Evolutionary conservation across 2,329 filamentous ascomycete species (phyloP), one percentile per base, ranked within the genome.

Genomic region (Fonsecaea nubica): DNA sequence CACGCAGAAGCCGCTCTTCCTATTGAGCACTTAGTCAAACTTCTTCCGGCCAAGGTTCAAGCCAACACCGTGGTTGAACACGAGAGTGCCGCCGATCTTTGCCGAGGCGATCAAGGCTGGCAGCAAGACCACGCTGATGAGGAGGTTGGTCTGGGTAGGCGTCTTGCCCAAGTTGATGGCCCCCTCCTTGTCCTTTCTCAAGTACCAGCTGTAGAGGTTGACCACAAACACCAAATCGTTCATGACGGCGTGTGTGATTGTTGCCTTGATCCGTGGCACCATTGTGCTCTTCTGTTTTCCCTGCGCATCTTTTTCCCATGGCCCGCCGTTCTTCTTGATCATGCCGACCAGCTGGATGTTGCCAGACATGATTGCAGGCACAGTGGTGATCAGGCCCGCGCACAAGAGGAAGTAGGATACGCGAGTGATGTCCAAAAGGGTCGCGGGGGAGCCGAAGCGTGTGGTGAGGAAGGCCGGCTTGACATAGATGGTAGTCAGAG

Each of bases 241-340:
- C 56, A 73, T 56, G 38, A 71, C 42, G 40, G 72, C 72, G 58
- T 73, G 72, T 1, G 69, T 71, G 60, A 73, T 72, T 54, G 64
- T 59, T 30, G 70, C 68, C 65, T 73, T 73, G 67, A 73, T 72
- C 4, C 71, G 63, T 5, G 70, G 72, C 40, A 72, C 71, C 69
- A 73, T 73, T 15, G 72, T 72, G 64, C 18, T 62, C 67, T 73
- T 73, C 48, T 62, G 58, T 42, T 73, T 73, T 45, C 72, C 72
- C 9, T 55, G 35, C 25, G 64, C 65, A 56, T 72, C 72, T 52
- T 72, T 72, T 58, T 73, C 72, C 70, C 71, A 73, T 2, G 71
- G 70, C 0, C 72, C 72, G 25, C 71, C 71, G 63, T 73, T 73
- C 69, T 73, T 72, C 55, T 65, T 69, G 71, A 73, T 73, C 72